A percentile compares a stretch with the other conserved stretches of the same genome.
phyloP scores from a whole-genome alignment of 2,329 filamentous ascomycete genomes.

The Karstenula rhodostoma region DNA sequence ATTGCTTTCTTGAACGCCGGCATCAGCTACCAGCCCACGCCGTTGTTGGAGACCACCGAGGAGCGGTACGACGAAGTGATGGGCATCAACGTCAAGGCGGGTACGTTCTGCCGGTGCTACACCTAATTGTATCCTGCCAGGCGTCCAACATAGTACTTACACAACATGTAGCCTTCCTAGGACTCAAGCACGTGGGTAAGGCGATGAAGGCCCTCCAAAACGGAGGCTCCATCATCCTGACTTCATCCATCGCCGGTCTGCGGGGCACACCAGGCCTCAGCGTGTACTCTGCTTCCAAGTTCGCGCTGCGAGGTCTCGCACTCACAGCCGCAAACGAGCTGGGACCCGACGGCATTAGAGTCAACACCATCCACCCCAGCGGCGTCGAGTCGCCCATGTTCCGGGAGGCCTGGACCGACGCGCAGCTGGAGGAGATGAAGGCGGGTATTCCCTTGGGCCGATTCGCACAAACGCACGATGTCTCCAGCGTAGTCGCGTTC shows the following conservation, averaged over 20 bases:
- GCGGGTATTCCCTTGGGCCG: constrained; percentile 46
- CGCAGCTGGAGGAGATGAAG: constrained; percentile 45
- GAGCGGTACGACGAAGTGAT: constrained; percentile 50
- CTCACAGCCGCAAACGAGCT: constrained; percentile 50
- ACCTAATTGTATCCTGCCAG: background rate
- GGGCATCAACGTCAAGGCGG: constrained; percentile 49
- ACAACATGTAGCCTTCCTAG: constrained; percentile 43
- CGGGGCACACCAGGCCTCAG: constrained; percentile 48
- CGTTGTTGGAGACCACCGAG: constrained; percentile 47
- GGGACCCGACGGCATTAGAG: constrained; percentile 49
- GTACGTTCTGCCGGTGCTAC: constrained; percentile 27
- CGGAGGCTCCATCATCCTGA: constrained; percentile 51
- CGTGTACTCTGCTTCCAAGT: constrained; percentile 49
- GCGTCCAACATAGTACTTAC: constrained; percentile 14
- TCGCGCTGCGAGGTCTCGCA: constrained; percentile 50
- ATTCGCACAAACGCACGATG: constrained; percentile 48
- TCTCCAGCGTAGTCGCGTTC: constrained; percentile 50
- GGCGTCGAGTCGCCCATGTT: constrained; percentile 50
- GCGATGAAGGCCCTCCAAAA: constrained; percentile 43
- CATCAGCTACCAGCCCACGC: constrained; percentile 36
- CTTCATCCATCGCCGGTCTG: constrained; percentile 51
- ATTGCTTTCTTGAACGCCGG: constrained; percentile 40
- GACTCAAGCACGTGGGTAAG: constrained; percentile 46
- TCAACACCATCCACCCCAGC: constrained; percentile 53
- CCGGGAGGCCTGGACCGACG: constrained; percentile 44